Evolutionary conservation across 768 basidiomycete genomes (phyloP), one percentile per base, ranked within the genome.

Genomic region (Agaricus subrufescens): DNA sequence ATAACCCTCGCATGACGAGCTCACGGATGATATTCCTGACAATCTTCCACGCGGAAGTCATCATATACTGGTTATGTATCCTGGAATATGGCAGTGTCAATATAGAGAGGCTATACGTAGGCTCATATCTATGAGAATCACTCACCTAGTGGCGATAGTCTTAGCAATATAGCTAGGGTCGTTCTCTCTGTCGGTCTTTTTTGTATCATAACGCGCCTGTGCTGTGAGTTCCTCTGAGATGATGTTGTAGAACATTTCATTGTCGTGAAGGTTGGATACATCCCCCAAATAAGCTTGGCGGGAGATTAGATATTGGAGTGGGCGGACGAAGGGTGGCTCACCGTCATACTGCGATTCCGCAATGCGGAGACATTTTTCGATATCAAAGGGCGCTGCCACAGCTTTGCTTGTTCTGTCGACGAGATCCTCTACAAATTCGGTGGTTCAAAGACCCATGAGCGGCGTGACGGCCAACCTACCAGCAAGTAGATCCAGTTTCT

Each of bases 41-140:
- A 47, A 92, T 71, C 60, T 79, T 88, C 91, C 91, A 94, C 1
- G 83, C 86, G 14, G 89, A 83, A n/a, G 90, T 87, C 34, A 92
- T 75, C 80, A 88, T 82, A 67, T 90, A 91, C 7, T 82, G 69
- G 65, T 93, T 94, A 68, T 94, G 91, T 52, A 93, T 77, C 68
- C 91, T 93, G 62, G 42, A 14, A 37, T n/a, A 31, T 39, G 29
- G 10, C n/a, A 23, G 1, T 9, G 3, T 50, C 14, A 38, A 9
- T 4, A 37, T 25, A 5, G n/a, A 23, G 45, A 25, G 25, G 27
- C 4, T 5, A 46, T 37, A 25, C n/a, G 15, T 6, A 31, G 30
- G 48, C 40, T 27, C 30, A 58, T 12, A 34, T 8, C 7, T 34
- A 34, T 34, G 34, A 34, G 37, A 50, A 46, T 15, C 47, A 52